Percentiles rank a stretch among this genome's conserved stretches.
Evolutionary conservation across 148 eudicot species (phyloP).

Genomic region (Salicornia ramosissima): DNA sequence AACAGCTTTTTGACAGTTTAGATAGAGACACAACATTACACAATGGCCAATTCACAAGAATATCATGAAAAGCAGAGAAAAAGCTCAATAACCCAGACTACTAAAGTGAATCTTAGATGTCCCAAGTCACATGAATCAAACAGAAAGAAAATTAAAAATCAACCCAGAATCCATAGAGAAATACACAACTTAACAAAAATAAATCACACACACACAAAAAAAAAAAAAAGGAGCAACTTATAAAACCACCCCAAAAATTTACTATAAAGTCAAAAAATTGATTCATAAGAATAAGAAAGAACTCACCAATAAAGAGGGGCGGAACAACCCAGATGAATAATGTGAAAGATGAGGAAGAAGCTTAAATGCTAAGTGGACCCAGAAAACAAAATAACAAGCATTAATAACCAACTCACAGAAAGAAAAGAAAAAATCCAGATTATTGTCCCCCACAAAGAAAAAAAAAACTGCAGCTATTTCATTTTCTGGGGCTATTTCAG

Average conservation of each 20-base stretch:
- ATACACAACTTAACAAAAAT: slow-evolving; percentile 12
- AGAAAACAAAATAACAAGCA: not conserved
- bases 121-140: slow-evolving; percentile 10
- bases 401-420: slow-evolving; percentile 9
- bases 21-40: slow-evolving; percentile 23
- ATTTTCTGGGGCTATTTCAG: not conserved
- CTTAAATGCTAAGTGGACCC: slow-evolving; percentile 2
- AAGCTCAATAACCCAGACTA: slow-evolving; percentile 16
- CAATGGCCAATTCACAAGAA: slow-evolving; percentile 10
- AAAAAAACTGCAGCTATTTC: slow-evolving; percentile 7
- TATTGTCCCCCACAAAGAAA: too few relatives aligned
- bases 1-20: slow-evolving; percentile 19
- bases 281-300: not conserved
- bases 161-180: slow-evolving; percentile 21
- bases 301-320: slow-evolving; percentile 20
- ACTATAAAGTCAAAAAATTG: not conserved
- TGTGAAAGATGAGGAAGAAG: slow-evolving; percentile 12
- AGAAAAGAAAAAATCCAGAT: too few relatives aligned
- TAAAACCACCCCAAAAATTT: slow-evolving; percentile 6
- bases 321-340: slow-evolving; percentile 19
- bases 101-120: slow-evolving; percentile 21
- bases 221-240: slow-evolving; percentile 3
- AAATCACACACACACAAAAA: slow-evolving; percentile 9
- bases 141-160: slow-evolving; percentile 18
- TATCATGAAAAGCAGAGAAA: not conserved